Base-by-base conservation (phyloP, 345 rosid species). In the Linum lewisii region DNA sequence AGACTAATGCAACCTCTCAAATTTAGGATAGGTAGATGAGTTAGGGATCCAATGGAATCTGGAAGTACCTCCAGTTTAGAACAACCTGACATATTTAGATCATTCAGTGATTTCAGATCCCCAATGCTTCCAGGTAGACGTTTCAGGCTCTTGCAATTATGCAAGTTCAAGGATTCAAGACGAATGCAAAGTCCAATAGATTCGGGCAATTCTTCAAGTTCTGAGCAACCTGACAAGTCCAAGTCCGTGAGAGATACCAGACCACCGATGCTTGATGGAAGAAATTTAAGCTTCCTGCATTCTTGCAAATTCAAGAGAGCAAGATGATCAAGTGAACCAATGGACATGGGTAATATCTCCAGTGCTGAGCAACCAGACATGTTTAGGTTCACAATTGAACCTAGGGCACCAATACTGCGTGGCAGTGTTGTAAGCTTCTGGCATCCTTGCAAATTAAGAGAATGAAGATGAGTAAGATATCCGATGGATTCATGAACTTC, bases 401-500 rank as follows among this genome's bases (percentile, higher is more conserved):
- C 26, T 18, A 67, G 50, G 54, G n/a, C 49, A 38, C 61, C 38
- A 0, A 61, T 47, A 21, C 65, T 19, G 21, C 3, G 29, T 1
- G 71, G 71, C 32, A 67, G 71, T 5, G 21, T 9, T 55, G 2
- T 29, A 15, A 66, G 70, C 21, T 10, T 45, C 60, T 21, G 34
- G 45, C 70, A 60, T 18, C 59, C 34, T 55, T 52, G 45, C 15
- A 67, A 23, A 32, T 36, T 67, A 18, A 67, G 21, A 14, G 36
- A 19, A 7, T 10, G 26, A 23, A 67, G 71, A 24, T 7, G 10
- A 24, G n/a, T 19, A 3, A 68, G 54, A 14, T 26, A 0, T 57
- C 59, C 51, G 51, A 68, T 68, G 52, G 72, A 60, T 24, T 55
- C 38, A 54, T 67, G 60, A 55, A 67, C 37, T 6, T 54, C 6